Evolutionary conservation across 208 protist species (phyloP), one percentile per base, ranked within the genome.

Genomic region (Trypanosoma mega): DNA sequence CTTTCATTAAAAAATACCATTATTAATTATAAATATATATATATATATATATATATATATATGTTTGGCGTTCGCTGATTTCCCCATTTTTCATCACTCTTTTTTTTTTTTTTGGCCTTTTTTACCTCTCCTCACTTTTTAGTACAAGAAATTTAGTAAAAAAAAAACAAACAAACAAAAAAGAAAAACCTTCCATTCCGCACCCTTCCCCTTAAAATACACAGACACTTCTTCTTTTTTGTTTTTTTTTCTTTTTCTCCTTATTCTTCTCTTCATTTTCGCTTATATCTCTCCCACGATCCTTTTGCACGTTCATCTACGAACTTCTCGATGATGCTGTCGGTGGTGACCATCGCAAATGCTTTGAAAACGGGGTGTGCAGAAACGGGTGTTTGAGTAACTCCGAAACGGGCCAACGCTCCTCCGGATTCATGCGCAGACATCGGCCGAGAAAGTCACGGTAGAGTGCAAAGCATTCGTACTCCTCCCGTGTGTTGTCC

Each of bases 311-410:
- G 9, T 24, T 48, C 44, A 23, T 43, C 14, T 56, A 56, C n/a
- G 51, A 33, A 23, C 12, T n/a, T 9, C 23, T 16, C 24, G 20
- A 37, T 12, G 20, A 14, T 6, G 3, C 51, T 0, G 31, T 6
- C 16, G 31, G 44, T 8, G 68, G 64, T 52, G 76, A 39, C 82
- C 82, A 89, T 2, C 82, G 78, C 12, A 85, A 54, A 31, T 75
- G 68, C 34, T 74, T 76, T 3, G 78, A 45, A 52, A 80, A 78
- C 0, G 68, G 56, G 45, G 63, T 61, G 0, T 46, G 61, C 21
- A 87, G 39, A 56, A 92, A 92, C 7, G 77, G 66, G 46, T 88
- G 78, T 34, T 73, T 44, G 26, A 84, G 68, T 43, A 88, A 53
- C 53, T 74, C 67, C 14, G 45, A 45, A 9, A 78, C 76, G 0